phyloP scores from a whole-genome alignment of 148 eudicot species.

The Vaccinium corymbosum region DNA sequence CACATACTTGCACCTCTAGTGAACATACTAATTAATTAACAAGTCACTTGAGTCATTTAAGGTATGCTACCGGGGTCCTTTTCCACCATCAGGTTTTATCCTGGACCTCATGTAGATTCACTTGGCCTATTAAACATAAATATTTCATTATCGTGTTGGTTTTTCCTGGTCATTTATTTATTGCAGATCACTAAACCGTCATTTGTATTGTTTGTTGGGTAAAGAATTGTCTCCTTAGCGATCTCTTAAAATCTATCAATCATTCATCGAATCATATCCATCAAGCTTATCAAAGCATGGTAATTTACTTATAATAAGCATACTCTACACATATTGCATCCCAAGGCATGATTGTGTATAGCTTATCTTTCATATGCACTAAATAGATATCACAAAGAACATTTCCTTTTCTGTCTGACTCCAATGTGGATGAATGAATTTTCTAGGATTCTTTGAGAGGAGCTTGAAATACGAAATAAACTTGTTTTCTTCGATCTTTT shows the following conservation, averaged over 20 bases:
- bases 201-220: not conserved
- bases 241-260: not conserved
- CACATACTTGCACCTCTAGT: not conserved
- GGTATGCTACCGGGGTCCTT: not conserved
- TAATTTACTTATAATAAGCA: not conserved
- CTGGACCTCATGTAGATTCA: not conserved
- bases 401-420: not conserved
- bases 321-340: not conserved
- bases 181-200: not conserved
- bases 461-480: too few species aligned
- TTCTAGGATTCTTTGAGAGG: too few species aligned
- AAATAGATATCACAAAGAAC: not conserved
- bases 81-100: not conserved
- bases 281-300: not conserved
- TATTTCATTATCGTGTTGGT: not conserved
- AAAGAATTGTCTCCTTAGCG: not conserved
- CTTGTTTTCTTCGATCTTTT: too few species aligned
- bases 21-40: not conserved
- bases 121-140: not conserved
- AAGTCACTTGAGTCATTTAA: not conserved
- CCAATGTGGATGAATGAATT: too few species aligned
- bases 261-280: not conserved
- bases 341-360: not conserved
- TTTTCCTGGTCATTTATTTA: not conserved
- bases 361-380: not conserved